These are phyloP conservation scores for Mycena crocata DNA, from an alignment of 768 basidiomycete genomes.

Conservation along the genomic window DNA sequence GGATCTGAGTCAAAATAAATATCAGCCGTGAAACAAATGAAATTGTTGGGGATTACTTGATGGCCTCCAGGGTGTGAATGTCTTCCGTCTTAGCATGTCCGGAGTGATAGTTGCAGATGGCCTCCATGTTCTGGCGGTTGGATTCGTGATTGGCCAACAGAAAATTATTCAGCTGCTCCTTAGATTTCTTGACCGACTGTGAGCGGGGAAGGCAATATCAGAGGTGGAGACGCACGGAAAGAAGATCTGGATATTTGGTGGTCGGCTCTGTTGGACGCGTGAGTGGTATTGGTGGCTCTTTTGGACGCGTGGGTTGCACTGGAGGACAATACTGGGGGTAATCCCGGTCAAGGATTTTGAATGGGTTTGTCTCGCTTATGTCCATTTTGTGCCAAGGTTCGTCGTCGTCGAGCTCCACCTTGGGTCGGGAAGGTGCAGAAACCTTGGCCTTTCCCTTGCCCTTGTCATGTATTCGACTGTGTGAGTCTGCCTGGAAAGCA, in stretches of 20 bases:
- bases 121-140: constrained; percentile 34
- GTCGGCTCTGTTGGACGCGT: constrained; percentile 13
- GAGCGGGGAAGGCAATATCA: background rate
- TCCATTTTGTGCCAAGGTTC: constrained; percentile 40
- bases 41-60: constrained; percentile 45
- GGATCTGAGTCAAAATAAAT: constrained; percentile 9
- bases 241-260: constrained; percentile 41
- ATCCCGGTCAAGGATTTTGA: constrained; percentile 40
- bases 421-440: background rate
- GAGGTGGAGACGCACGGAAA: constrained; percentile 34
- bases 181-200: constrained; percentile 42
- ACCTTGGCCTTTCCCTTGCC: constrained; percentile 37
- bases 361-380: constrained; percentile 40
- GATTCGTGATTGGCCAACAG: constrained; percentile 47
- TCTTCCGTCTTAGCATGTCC: constrained; percentile 47
- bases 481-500: constrained; percentile 9
- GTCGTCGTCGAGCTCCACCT: constrained; percentile 25
- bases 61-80: constrained; percentile 52
- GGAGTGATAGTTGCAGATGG: constrained; percentile 41
- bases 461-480: constrained; percentile 6
- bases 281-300: background rate
- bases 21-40: background rate
- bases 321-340: constrained; percentile 29
- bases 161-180: constrained; percentile 40
- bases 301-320: constrained; percentile 14